Evolutionary conservation across 2,329 filamentous ascomycete species (phyloP).

Genomic region (Aspergillus ibericus): DNA sequence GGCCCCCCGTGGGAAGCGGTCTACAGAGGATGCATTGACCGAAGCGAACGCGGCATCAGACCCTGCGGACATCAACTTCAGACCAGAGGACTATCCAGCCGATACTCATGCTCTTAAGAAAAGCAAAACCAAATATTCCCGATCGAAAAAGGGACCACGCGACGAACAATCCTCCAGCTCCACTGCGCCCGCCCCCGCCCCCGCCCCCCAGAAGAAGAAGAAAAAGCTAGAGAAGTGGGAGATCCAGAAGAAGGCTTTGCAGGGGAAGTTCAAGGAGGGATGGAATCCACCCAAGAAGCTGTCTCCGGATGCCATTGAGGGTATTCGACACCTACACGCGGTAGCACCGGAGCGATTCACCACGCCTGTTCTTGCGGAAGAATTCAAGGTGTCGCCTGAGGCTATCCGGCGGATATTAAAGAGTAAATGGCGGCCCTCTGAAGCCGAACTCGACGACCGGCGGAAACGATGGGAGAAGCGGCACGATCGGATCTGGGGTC

Average conservation of each 20-base stretch:
- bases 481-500: conserved; percentile 48
- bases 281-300: conserved; percentile 85
- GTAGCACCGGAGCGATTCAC: conserved; percentile 77
- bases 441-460: conserved; percentile 40
- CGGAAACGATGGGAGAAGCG: conserved; percentile 47
- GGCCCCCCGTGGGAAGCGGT: neutral
- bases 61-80: neutral
- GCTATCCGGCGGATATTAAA: conserved; percentile 82
- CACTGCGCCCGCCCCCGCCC: conserved; percentile 1
- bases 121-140: neutral
- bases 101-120: neutral
- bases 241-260: conserved; percentile 71
- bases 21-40: neutral
- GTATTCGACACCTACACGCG: conserved; percentile 77
- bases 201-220: conserved; percentile 19
- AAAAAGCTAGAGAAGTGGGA: conserved; percentile 62
- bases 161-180: neutral
- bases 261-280: conserved; percentile 72
- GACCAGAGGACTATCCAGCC: neutral
- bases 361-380: conserved; percentile 68
- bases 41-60: neutral
- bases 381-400: conserved; percentile 86
- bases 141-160: conserved; percentile 5
- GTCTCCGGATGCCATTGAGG: conserved; percentile 88
- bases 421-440: conserved; percentile 48